Evolutionary conservation across 108 stramenopile species (phyloP), one percentile per base, ranked within the genome.

Genomic region (Nannochloropsis salina): DNA sequence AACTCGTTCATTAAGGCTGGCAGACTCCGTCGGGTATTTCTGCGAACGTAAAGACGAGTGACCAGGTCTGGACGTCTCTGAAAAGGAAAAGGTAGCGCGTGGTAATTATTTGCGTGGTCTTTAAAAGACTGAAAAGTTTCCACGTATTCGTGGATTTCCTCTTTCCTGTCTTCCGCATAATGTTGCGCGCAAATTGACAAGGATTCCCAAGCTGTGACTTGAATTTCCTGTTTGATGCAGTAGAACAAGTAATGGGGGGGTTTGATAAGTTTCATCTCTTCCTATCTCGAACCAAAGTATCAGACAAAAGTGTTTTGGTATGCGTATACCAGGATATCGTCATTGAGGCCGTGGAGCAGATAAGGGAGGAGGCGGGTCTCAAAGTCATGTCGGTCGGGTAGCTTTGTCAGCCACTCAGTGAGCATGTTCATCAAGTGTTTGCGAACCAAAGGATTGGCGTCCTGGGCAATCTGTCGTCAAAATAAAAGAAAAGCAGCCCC

Each of bases 281-380:
- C 0, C 31, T 31, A 31, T 31, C 31, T 31, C 31, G 31, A 31
- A 31, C 31, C 31, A 31, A 31, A 31, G 31, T 31, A 31, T 31
- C 31, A 45, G 9, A 44, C 86, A 82, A 87, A 9, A n/a, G 86
- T 83, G 79, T 41, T 44, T n/a, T 79, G 18, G 15, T 82, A 83
- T 18, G 83, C 86, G 11, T 84, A 45, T 31, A 88, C 85, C 74
- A 85, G 43, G 8, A 81, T 43, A 1, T 47, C 88, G 80, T 95
- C 95, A 61, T 90, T 92, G 44, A 92, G 43, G 44, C 93, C 92
- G n/a, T 90, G 88, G 61, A 95, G 81, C 1, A 95, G 61, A 82
- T 94, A 95, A 2, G 95, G 94, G 42, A 95, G 87, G 42, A 95
- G 91, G 18, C 95, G 92, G 18, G 93, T 92, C 83, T 94, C 92